Evolutionary conservation across 2,329 filamentous ascomycete genomes (phyloP), one percentile per base, ranked within the genome.

Genomic region (Calonectria pseudoturangicola): DNA sequence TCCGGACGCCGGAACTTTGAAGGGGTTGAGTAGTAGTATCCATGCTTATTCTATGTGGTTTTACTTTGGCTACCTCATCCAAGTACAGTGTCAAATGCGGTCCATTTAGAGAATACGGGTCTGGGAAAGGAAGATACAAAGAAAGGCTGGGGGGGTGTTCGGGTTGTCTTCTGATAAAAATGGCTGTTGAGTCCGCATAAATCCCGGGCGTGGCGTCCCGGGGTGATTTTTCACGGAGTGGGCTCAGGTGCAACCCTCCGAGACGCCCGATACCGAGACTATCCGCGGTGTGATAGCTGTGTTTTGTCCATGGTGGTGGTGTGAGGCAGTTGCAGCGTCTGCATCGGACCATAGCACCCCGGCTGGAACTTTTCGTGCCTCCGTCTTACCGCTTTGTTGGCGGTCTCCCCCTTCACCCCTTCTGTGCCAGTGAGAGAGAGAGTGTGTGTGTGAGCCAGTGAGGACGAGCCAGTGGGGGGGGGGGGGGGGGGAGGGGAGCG

Each of bases 181-280:
- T 28, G 21, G 27, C 45, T 66, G 64, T 25, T 18, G 54, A 36
- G 18, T 39, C 56, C 65, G 70, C 65, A 25, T 58, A 28, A 56
- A 62, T n/a, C 65, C 56, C 64, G 65, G 60, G 65, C 64, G 70
- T 71, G 64, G 70, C 65, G 70, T 65, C 36, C 62, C 48, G 50
- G 28, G 30, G 36, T 27, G 28, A 39, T 25, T 63, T 36, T 48
- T 48, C 27, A 47, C 47, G 41, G 50, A 41, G 68, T 58, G 45
- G 47, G 39, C 28, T 62, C 15, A 60, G 39, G 63, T 54, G 69
- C 47, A 63, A 63, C 45, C 69, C 47, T 47, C 69, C 69, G 69
- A 71, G 36, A 54, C 33, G 54, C 47, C 69, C 64, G 69, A 71
- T 54, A 48, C 45, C 45, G 69, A 56, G 50, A 50, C 51, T 65